These are phyloP conservation scores for Backusella tarrabulga DNA, from an alignment of 192 early-diverging fungal species.

Conservation along the genomic window DNA sequence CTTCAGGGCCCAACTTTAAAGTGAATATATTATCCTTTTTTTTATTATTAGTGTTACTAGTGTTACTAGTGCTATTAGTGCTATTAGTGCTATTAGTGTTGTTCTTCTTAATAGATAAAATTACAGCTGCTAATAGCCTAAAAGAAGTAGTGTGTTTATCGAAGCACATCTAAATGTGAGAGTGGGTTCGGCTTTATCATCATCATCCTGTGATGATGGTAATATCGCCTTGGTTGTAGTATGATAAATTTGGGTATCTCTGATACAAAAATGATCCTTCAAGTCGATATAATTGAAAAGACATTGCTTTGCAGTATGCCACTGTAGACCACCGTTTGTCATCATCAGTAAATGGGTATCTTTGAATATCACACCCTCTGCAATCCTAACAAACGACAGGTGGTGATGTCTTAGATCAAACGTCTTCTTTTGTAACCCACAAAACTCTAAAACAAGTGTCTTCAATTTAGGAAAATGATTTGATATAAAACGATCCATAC, in stretches of 20 bases:
- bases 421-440: neutral
- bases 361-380: neutral
- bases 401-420: neutral
- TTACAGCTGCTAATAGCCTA: neutral
- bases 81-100: too few relatives aligned
- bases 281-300: neutral
- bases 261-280: neutral
- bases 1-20: too few relatives aligned
- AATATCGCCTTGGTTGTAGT: neutral
- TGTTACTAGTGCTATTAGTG: too few relatives aligned
- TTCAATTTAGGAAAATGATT: neutral
- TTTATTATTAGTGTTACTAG: too few relatives aligned
- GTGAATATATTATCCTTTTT: too few relatives aligned
- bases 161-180: neutral
- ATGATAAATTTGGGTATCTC: neutral
- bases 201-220: neutral
- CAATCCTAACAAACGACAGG: neutral
- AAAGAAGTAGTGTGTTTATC: neutral
- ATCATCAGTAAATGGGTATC: neutral
- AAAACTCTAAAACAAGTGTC: neutral
- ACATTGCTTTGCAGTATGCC: neutral
- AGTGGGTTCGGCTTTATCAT: neutral
- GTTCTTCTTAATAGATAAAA: neutral
- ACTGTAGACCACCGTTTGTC: neutral
- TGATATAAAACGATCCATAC: neutral